phyloP scores from a whole-genome alignment of 2,329 filamentous ascomycete species.

The Cercospora canescens region DNA sequence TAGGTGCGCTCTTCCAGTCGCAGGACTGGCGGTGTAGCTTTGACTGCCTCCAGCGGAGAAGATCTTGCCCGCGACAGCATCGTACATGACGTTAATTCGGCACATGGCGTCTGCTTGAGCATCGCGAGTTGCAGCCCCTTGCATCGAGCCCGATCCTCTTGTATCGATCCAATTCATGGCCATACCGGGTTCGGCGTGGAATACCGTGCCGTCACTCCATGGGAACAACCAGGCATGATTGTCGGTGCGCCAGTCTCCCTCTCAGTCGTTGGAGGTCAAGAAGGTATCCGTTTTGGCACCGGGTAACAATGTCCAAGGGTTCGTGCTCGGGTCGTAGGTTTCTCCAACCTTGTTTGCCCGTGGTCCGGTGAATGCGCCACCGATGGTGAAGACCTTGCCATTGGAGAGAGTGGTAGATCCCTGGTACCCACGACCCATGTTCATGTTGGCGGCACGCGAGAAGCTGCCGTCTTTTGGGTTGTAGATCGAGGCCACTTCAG shows the following conservation, averaged over 20 bases:
- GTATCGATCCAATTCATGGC: slow-evolving; percentile 60
- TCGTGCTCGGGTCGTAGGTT: slow-evolving; percentile 48
- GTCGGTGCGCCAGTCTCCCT: slow-evolving; percentile 47
- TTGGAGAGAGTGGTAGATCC: slow-evolving; percentile 52
- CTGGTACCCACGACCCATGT: slow-evolving; percentile 53
- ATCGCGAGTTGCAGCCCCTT: slow-evolving; percentile 46
- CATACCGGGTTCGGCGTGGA: slow-evolving; percentile 57
- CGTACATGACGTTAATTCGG: slow-evolving; percentile 59
- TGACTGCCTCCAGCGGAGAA: slow-evolving; percentile 53
- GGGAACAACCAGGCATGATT: slow-evolving; percentile 59
- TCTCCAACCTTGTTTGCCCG: slow-evolving; percentile 55
- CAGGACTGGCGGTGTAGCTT: slow-evolving; percentile 47
- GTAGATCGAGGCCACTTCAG: slow-evolving; percentile 52
- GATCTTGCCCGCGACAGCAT: slow-evolving; percentile 61
- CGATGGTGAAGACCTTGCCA: slow-evolving; percentile 44
- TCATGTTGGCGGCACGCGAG: slow-evolving; percentile 45
- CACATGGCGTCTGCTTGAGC: slow-evolving; percentile 55
- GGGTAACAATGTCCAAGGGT: slow-evolving; percentile 58
- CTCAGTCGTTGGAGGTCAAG: slow-evolving; percentile 36
- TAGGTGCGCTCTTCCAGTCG: slow-evolving; percentile 47
- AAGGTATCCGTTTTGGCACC: background rate
- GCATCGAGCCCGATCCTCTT: slow-evolving; percentile 46
- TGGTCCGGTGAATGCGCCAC: slow-evolving; percentile 46
- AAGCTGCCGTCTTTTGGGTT: slow-evolving; percentile 43
- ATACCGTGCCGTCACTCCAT: slow-evolving; percentile 51